These are phyloP conservation scores for Solanum habrochaites DNA, from an alignment of 257 asterid species.

Conservation along the genomic window DNA sequence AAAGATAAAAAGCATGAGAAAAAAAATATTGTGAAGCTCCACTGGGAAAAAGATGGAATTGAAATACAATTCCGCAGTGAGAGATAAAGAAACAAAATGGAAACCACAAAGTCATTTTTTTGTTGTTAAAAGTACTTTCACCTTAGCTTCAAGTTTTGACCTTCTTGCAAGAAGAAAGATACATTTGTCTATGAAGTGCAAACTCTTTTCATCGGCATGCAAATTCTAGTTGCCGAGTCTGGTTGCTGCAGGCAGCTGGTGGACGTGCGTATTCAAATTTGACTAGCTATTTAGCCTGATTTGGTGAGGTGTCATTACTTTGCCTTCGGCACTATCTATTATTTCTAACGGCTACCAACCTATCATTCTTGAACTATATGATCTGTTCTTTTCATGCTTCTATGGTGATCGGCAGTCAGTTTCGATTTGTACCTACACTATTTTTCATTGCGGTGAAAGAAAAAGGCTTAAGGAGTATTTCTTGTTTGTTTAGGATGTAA, in stretches of 20 bases:
- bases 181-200: constrained; percentile 27
- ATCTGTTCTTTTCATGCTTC: background rate
- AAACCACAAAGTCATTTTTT: background rate
- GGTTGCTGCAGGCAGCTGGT: constrained; percentile 41
- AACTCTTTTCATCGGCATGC: constrained; percentile 22
- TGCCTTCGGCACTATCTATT: constrained; percentile 23
- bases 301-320: constrained; percentile 67
- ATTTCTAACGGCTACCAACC: constrained; percentile 17
- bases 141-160: constrained; percentile 15
- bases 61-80: background rate
- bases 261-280: constrained; percentile 30
- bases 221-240: constrained; percentile 25
- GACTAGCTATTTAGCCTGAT: constrained; percentile 41
- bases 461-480: background rate
- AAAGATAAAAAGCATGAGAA: background rate
- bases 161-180: constrained; percentile 24
- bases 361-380: constrained; percentile 8
- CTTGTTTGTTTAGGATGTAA: background rate
- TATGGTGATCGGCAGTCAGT: background rate
- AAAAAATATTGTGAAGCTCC: background rate
- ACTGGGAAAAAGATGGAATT: background rate
- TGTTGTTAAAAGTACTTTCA: background rate
- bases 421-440: background rate
- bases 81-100: background rate
- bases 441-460: background rate